Base-by-base conservation (phyloP, 495 filamentous ascomycete species). In the Xylaria nigripes region DNA sequence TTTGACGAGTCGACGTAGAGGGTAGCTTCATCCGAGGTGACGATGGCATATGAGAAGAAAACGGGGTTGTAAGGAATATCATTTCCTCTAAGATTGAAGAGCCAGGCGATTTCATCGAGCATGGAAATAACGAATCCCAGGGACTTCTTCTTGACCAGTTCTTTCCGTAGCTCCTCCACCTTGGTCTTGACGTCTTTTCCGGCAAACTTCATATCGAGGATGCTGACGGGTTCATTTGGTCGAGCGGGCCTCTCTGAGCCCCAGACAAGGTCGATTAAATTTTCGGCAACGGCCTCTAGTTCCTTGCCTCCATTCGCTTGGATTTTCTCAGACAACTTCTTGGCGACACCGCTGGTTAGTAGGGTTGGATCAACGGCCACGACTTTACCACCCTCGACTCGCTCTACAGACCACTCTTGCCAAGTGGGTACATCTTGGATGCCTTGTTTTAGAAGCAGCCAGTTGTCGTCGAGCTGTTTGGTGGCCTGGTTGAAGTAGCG, bases 21-120 rank as follows among this genome's bases (percentile, higher is more conserved):
- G 23, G 86, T 92, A 29, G 86, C 89, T 5, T 82, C 76, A 7
- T 84, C 85, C 2, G 85, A 83, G 4, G 94, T 97, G 48, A 99
- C 76, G 40, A 94, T 77, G 38, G 90, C 90, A 65, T 96, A 99
- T 23, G 94, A 94, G 74, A 96, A 96, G 76, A 97, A 99, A 30
- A 99, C 94, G 0, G 94, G 94, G 63, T 99, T 99, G 73, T 95
- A 99, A 2, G 89, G 87, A 62, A 99, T 99, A 67, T 99, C 94
- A 70, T 76, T 95, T 65, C 94, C 94, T 67, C 94, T 83, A 41
- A 99, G 71, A 71, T 99, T 99, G 70, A 92, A 97, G 36, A 99
- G 75, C 94, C 94, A 99, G 27, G 94, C 94, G 62, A 97, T 86
- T 64, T 99, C 94, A 63, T 99, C 94, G 25, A 99, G 80, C 87